Evolutionary conservation across 371 early-diverging fungal species (phyloP).

Genomic region (Vairimorpha ceranae): DNA sequence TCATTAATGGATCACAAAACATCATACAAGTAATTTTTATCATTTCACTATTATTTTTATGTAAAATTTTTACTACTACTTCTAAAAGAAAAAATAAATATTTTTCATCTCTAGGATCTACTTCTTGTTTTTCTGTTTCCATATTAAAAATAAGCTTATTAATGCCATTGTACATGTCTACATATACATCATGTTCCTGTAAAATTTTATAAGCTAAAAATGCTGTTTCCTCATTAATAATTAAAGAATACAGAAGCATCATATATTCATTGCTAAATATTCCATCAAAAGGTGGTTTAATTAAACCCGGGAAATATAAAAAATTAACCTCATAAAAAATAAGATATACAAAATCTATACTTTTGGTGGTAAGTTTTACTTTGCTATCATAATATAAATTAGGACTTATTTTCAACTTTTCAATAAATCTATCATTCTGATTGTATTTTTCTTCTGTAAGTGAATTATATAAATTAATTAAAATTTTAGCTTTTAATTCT

Average conservation of each 20-base stretch:
- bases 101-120: conserved; percentile 42
- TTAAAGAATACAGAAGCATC: conserved; percentile 47
- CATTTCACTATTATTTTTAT: neutral
- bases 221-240: conserved; percentile 27
- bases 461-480: conserved; percentile 15
- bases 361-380: neutral
- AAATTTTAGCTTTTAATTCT: conserved; percentile 39
- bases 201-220: conserved; percentile 29
- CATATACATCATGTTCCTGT: conserved; percentile 2
- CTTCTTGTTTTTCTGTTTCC: conserved; percentile 17
- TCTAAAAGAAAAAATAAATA: conserved; percentile 36
- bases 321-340: conserved; percentile 51
- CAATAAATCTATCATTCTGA: neutral
- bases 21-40: conserved; percentile 35
- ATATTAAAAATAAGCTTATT: conserved; percentile 9
- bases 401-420: neutral
- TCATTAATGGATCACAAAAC: conserved; percentile 43
- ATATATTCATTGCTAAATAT: conserved; percentile 38
- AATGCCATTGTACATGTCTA: conserved; percentile 35
- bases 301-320: conserved; percentile 2
- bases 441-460: neutral
- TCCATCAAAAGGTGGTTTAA: conserved; percentile 3
- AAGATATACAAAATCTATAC: conserved; percentile 10
- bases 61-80: conserved; percentile 33
- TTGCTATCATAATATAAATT: neutral